phyloP scores from a whole-genome alignment of 2,329 filamentous ascomycete genomes.

The Ascochyta fabae region DNA sequence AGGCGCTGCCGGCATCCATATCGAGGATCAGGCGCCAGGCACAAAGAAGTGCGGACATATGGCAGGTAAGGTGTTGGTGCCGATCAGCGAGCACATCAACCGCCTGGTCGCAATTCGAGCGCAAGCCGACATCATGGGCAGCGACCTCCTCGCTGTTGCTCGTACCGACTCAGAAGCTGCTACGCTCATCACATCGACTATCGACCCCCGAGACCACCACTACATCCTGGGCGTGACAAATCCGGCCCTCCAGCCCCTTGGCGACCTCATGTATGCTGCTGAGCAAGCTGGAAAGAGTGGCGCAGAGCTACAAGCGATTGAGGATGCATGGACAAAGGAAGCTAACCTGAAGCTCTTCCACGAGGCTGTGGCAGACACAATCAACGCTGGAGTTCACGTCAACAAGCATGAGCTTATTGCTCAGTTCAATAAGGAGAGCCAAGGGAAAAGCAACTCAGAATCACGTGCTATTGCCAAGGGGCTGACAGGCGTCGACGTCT shows the following conservation, averaged over 20 bases:
- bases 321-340: constrained; percentile 83
- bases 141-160: constrained; percentile 87
- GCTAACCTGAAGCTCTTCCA: constrained; percentile 87
- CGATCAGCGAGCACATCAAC: constrained; percentile 98
- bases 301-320: constrained; percentile 82
- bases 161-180: constrained; percentile 97
- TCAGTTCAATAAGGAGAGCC: constrained; percentile 70
- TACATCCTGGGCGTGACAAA: constrained; percentile 94
- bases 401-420: constrained; percentile 73
- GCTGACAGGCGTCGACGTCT: constrained; percentile 79
- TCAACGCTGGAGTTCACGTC: constrained; percentile 70
- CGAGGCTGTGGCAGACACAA: constrained; percentile 84
- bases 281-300: constrained; percentile 83
- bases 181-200: constrained; percentile 94
- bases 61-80: constrained; percentile 97
- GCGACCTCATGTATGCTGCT: constrained; percentile 88
- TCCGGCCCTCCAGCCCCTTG: constrained; percentile 79
- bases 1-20: constrained; percentile 96
- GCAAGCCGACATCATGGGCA: constrained; percentile 98
- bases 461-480: constrained; percentile 78
- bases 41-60: constrained; percentile 99
- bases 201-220: constrained; percentile 91
- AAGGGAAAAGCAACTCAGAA: constrained; percentile 87
- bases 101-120: constrained; percentile 94
- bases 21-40: constrained; percentile 96